These are phyloP conservation scores for Suillus discolor DNA, from an alignment of 768 basidiomycete genomes.

Conservation along the genomic window DNA sequence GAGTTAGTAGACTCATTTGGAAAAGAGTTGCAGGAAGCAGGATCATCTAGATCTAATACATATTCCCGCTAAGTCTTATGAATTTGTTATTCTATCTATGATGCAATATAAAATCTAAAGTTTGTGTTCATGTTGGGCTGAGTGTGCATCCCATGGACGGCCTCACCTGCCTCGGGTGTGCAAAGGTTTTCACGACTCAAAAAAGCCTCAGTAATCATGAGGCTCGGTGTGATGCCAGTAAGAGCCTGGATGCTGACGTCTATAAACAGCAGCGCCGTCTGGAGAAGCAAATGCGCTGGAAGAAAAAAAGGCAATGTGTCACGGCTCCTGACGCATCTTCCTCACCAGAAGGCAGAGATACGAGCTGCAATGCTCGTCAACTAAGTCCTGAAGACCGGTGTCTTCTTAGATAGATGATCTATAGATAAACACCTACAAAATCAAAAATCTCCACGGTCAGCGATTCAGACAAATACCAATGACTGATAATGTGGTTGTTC, in stretches of 20 bases:
- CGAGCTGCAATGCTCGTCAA: too few relatives aligned
- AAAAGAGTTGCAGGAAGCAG: neutral
- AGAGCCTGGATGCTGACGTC: slow-evolving; percentile 1
- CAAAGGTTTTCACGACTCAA: slow-evolving; percentile 3
- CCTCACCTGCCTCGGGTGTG: slow-evolving; percentile 3
- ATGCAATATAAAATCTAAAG: neutral
- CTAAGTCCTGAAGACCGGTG: too few relatives aligned
- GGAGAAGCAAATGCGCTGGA: neutral
- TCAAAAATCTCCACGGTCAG: too few relatives aligned
- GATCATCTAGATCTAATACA: neutral
- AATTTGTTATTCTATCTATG: neutral
- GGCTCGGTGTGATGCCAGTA: slow-evolving; percentile 1
- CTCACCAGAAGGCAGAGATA: too few relatives aligned
- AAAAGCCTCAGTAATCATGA: slow-evolving; percentile 2
- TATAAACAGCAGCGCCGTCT: slow-evolving; percentile 2
- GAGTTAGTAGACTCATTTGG: too few relatives aligned
- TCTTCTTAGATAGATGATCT: too few relatives aligned
- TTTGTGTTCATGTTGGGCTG: neutral
- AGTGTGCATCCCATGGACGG: neutral
- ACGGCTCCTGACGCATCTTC: neutral
- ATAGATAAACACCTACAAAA: too few relatives aligned
- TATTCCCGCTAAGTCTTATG: neutral
- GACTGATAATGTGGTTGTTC: too few relatives aligned
- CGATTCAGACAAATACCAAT: too few relatives aligned
- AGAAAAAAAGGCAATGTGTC: neutral